Evolutionary conservation across 495 filamentous ascomycete species (phyloP).

Genomic region (Penicillium coffeae): DNA sequence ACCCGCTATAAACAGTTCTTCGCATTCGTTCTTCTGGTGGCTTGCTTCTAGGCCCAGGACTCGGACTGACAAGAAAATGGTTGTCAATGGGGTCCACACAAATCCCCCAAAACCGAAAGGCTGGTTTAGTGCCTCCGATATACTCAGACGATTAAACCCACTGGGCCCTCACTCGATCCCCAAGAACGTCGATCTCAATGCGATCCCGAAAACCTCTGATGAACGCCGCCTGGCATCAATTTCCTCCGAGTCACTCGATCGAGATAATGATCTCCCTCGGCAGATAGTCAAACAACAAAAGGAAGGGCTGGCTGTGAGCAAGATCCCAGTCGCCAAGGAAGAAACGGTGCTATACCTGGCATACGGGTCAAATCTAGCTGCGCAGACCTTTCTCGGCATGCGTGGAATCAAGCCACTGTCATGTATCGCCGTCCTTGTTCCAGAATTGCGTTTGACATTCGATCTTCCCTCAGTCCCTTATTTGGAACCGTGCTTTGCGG

Average conservation of each 20-base stretch:
- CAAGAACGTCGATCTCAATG: constrained; percentile 1
- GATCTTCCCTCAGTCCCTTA: constrained; percentile 85
- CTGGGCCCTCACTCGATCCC: not conserved
- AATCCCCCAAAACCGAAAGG: not conserved
- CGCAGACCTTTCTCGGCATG: constrained; percentile 67
- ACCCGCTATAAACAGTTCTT: no score
- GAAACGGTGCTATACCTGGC: constrained; percentile 78
- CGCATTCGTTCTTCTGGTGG: no score
- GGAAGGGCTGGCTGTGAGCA: not conserved
- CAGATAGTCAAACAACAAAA: constrained; percentile 19
- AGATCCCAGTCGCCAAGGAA: not conserved
- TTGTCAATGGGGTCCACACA: no score
- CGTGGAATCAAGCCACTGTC: constrained; percentile 78
- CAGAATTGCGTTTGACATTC: constrained; percentile 72
- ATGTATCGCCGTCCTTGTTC: constrained; percentile 73
- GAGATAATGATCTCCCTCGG: constrained; percentile 23
- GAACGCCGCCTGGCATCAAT: constrained; percentile 19
- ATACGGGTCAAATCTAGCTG: constrained; percentile 86
- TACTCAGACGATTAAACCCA: constrained; percentile 12
- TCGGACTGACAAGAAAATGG: no score
- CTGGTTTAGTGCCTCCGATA: constrained; percentile 19
- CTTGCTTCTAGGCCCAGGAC: no score
- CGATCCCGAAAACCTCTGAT: constrained; percentile 16
- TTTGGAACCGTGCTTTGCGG: constrained; percentile 87
- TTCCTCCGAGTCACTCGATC: constrained; percentile 17